Percentiles rank a stretch among this genome's conserved stretches.
phyloP scores from a whole-genome alignment of 495 filamentous ascomycete species.

The Hypoxylon perforatum region DNA sequence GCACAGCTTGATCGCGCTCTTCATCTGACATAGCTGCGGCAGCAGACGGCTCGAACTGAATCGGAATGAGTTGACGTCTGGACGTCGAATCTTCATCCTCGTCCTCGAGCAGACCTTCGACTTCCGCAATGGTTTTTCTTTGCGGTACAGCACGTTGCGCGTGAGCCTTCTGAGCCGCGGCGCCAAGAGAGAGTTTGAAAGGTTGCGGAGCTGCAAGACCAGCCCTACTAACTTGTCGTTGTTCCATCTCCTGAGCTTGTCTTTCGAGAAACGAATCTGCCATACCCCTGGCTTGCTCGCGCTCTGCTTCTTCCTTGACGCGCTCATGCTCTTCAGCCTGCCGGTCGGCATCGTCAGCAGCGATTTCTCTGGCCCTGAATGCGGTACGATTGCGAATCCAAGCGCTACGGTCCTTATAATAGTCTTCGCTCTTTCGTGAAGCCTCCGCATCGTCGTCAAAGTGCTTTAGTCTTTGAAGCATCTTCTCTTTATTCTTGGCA shows the following conservation, averaged over 20 bases:
- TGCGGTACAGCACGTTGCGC: conserved; percentile 73
- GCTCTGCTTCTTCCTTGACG: conserved; percentile 72
- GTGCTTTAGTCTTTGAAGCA: conserved; percentile 77
- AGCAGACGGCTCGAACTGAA: conserved; percentile 84
- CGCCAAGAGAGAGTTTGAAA: conserved; percentile 94
- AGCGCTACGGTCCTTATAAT: conserved; percentile 83
- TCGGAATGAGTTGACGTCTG: conserved; percentile 86
- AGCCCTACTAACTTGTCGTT: conserved; percentile 59
- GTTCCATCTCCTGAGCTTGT: conserved; percentile 86
- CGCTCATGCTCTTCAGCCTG: conserved; percentile 79
- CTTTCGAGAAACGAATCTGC: conserved; percentile 93
- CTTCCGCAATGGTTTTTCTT: conserved; percentile 87
- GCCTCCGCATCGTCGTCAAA: conserved; percentile 92
- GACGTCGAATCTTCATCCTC: conserved; percentile 82
- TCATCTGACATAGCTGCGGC: conserved; percentile 81
- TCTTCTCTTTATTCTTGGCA: conserved; percentile 60
- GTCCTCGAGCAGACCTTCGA: conserved; percentile 93
- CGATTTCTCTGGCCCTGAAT: conserved; percentile 76
- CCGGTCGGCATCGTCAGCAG: conserved; percentile 84
- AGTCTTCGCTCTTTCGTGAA: conserved; percentile 76
- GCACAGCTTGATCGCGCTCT: conserved; percentile 80
- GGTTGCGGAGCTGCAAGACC: conserved; percentile 75
- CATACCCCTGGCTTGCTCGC: conserved; percentile 83
- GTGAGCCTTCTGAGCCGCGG: conserved; percentile 83
- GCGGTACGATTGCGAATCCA: conserved; percentile 86